Base-by-base conservation (phyloP, 2,329 filamentous ascomycete genomes). In the Diaporthe citrichinensis region DNA sequence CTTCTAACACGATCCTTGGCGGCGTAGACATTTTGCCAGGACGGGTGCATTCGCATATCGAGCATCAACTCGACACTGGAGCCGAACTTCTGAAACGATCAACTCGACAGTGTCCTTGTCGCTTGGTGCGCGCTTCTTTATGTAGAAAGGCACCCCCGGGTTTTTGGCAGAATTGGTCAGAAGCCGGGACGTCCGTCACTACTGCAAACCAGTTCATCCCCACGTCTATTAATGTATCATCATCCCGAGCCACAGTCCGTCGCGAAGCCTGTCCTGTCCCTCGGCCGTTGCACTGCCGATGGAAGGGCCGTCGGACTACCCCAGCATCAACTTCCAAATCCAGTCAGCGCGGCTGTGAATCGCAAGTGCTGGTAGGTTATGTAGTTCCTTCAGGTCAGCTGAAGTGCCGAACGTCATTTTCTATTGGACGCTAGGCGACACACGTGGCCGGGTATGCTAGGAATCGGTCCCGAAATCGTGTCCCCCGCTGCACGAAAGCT, bases 281-380 rank as follows among this genome's bases (percentile, higher is more conserved):
- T 51, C 62, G 3, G 44, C 62, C 10, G 44, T 12, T 67, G 20
- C 31, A 67, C 62, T 8, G 44, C 62, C 10, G 44, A 20, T 67
- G 20, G 20, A 36, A 34, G 23, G 9, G 44, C 62, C 62, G 62
- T 51, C 62, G 62, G 62, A 67, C 62, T 67, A 49, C 62, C 62
- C 62, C 62, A 67, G 62, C 41, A 34, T 51, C 62, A 34, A 67
- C 46, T 67, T 31, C 28, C 44, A 36, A 46, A 20, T 67, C 62
- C 62, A 67, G 62, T 67, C 62, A 67, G 62, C 62, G 28, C 62
- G 34, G 62, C 44, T 51, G 62, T 51, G 28, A 67, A 44, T 23
- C 44, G 62, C 62, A 67, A 36, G 44, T 67, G 41, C 4, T 49
- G 61, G 28, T 51, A 17, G 44, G 41, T 1, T 15, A 15, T 49